phyloP scores from a whole-genome alignment of 2,329 filamentous ascomycete species.

The Botryotinia globosa region DNA sequence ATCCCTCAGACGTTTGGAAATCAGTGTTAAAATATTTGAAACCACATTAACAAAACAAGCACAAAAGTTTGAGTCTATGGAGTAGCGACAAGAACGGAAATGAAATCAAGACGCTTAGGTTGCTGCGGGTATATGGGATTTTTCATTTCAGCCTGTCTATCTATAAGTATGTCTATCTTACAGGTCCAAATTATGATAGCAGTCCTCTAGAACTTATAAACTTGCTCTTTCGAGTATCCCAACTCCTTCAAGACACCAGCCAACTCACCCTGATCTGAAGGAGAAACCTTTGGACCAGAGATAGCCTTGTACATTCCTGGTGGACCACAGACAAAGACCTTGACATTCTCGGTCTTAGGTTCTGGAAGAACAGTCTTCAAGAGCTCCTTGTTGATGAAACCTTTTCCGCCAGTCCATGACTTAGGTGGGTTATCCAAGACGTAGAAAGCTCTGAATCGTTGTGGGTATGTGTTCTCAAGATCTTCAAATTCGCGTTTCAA shows the following conservation, averaged over 20 bases:
- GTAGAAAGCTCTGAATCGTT: conserved; percentile 94
- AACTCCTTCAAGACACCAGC: conserved; percentile 75
- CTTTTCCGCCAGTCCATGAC: conserved; percentile 73
- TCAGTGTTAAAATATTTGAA: not conserved
- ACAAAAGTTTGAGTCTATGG: not conserved
- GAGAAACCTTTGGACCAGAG: conserved; percentile 84
- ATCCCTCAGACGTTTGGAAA: not conserved
- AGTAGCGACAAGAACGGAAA: not conserved
- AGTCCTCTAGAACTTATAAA: conserved; percentile 81
- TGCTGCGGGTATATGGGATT: not conserved
- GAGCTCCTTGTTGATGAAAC: conserved; percentile 84
- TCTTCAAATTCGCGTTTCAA: conserved; percentile 80
- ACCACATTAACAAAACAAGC: not conserved
- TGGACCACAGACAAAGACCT: conserved; percentile 94
- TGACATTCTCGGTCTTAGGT: conserved; percentile 87
- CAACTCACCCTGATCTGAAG: conserved; percentile 91
- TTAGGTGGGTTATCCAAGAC: conserved; percentile 81
- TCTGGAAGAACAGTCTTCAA: conserved; percentile 93
- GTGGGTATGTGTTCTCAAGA: conserved; percentile 92
- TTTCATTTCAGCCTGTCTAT: not conserved
- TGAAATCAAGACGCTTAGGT: not conserved
- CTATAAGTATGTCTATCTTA: conserved; percentile 19
- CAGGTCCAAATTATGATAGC: not conserved
- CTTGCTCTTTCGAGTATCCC: conserved; percentile 82
- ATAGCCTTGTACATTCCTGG: conserved; percentile 92